phyloP scores from a whole-genome alignment of 2,329 filamentous ascomycete genomes.

The Fusarium nanum region DNA sequence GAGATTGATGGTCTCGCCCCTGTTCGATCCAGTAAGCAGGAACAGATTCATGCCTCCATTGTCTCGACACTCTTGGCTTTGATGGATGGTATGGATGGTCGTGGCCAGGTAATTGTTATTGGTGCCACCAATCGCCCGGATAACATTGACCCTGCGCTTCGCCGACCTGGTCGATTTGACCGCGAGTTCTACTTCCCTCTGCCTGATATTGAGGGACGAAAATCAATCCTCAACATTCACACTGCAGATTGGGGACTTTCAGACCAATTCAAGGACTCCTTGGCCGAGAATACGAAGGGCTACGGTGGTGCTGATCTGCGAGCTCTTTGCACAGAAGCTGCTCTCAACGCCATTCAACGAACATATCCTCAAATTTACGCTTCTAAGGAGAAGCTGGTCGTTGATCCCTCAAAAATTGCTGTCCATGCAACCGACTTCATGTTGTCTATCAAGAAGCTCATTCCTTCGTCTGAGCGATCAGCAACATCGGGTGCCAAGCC shows the following conservation, averaged over 20 bases:
- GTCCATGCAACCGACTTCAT: constrained; percentile 96
- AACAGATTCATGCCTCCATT: constrained; percentile 98
- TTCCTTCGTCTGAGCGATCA: constrained; percentile 93
- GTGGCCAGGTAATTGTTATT: constrained; percentile 97
- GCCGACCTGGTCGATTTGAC: constrained; percentile 93
- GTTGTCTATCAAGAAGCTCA: constrained; percentile 94
- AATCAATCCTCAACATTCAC: constrained; percentile 92
- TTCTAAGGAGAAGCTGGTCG: constrained; percentile 88
- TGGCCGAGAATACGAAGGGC: constrained; percentile 91
- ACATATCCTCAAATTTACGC: constrained; percentile 97
- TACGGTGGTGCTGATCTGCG: constrained; percentile 96
- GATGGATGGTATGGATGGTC: constrained; percentile 99
- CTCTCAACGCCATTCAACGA: constrained; percentile 93
- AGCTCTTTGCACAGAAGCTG: constrained; percentile 94
- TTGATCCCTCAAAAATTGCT: constrained; percentile 85
- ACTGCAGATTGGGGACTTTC: constrained; percentile 92
- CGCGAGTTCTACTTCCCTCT: constrained; percentile 98
- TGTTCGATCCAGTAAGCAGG: constrained; percentile 96
- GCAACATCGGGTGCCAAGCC: constrained; percentile 86
- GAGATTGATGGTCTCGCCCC: constrained; percentile 98
- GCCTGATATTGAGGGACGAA: constrained; percentile 81
- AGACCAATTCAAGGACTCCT: constrained; percentile 80
- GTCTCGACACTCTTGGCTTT: constrained; percentile 92
- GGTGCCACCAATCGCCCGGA: constrained; percentile 98
- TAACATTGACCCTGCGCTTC: constrained; percentile 94